These are phyloP conservation scores for Danielozyma ontarioensis DNA, from an alignment of 805 yeast genomes.

Conservation along the genomic window DNA sequence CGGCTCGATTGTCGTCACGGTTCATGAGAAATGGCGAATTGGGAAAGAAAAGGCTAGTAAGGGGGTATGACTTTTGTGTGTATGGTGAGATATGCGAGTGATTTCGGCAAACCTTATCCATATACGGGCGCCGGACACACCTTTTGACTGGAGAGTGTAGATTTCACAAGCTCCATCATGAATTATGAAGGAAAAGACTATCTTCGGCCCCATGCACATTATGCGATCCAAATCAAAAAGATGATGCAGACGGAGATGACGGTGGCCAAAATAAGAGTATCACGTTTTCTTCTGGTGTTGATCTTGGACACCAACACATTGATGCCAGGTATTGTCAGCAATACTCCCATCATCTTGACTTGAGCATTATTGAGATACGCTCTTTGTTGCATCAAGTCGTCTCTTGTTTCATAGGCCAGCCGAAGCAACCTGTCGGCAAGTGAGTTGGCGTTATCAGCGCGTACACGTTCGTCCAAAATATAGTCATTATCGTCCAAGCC, in stretches of 20 bases:
- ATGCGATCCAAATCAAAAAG: constrained; percentile 41
- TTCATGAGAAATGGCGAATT: not conserved
- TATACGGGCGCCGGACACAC: too few relatives aligned
- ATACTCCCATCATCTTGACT: constrained; percentile 51
- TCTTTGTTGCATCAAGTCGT: constrained; percentile 73
- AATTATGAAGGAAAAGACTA: too few relatives aligned
- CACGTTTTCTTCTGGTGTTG: constrained; percentile 84
- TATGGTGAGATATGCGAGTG: too few relatives aligned
- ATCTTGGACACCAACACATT: constrained; percentile 71
- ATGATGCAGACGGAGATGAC: constrained; percentile 72
- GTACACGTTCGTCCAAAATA: constrained; percentile 66
- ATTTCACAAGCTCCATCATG: too few relatives aligned
- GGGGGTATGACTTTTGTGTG: too few relatives aligned
- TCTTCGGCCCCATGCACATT: too few relatives aligned
- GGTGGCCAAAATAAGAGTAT: constrained; percentile 74
- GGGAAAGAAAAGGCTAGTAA: constrained; percentile 4
- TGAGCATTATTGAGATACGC: constrained; percentile 59
- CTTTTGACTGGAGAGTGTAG: too few relatives aligned
- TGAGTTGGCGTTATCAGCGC: constrained; percentile 68
- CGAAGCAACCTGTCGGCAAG: constrained; percentile 74
- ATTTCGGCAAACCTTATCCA: too few relatives aligned
- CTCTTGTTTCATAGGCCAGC: constrained; percentile 89
- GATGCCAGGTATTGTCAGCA: constrained; percentile 77
- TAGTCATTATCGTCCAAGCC: constrained; percentile 54
- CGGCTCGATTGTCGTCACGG: too few relatives aligned